Evolutionary conservation across 2,329 filamentous ascomycete genomes (phyloP).

Genomic region (Aureobasidium sp.): DNA sequence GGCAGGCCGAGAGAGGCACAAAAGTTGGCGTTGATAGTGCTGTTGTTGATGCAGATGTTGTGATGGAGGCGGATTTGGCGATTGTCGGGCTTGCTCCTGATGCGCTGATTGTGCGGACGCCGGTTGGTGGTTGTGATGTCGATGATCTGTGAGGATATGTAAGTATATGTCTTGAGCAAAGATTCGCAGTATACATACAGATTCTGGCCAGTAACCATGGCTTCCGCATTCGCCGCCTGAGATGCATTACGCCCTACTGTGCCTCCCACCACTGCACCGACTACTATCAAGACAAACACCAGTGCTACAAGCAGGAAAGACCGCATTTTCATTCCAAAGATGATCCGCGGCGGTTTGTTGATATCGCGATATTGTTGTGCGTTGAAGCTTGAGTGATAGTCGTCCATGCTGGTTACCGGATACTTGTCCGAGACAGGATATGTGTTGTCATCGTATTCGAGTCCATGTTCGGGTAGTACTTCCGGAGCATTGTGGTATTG

Average conservation of each 20-base stretch:
- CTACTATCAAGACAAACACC: constrained; percentile 23
- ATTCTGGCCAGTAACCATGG: background rate
- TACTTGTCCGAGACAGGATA: constrained; percentile 30
- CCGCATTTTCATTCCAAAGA: constrained; percentile 30
- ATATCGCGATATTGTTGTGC: constrained; percentile 19
- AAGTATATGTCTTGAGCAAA: background rate
- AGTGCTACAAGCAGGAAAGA: constrained; percentile 26
- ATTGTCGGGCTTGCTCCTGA: background rate
- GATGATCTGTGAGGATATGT: background rate
- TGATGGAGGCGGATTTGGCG: background rate
- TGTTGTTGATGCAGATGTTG: background rate
- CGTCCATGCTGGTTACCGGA: constrained; percentile 21
- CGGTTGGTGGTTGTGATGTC: background rate
- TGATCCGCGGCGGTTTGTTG: constrained; percentile 28
- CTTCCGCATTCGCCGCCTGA: constrained; percentile 14
- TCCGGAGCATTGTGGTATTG: constrained; percentile 32
- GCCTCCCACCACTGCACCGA: constrained; percentile 29
- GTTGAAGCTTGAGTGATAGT: constrained; percentile 9
- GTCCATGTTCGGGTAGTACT: constrained; percentile 29
- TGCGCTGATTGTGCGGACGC: background rate
- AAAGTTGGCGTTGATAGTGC: constrained; percentile 15
- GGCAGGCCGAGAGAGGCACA: constrained; percentile 20
- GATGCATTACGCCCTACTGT: constrained; percentile 25
- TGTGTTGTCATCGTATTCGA: constrained; percentile 29
- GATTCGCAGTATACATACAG: background rate